Evolutionary conservation across 176 grass and related monocot species (phyloP).

Genomic region (Coix lacrymajobi): DNA sequence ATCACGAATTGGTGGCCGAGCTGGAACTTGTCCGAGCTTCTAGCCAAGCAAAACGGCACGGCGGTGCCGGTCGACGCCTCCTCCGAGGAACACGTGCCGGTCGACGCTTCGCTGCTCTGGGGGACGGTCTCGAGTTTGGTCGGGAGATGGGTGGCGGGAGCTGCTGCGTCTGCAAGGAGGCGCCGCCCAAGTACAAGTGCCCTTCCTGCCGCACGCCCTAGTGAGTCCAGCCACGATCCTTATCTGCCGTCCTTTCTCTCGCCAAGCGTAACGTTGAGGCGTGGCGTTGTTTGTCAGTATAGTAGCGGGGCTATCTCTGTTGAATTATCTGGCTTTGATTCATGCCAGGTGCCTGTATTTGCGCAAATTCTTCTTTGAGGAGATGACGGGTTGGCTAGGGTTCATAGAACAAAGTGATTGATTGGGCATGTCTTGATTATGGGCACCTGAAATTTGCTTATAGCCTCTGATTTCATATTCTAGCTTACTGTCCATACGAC

Average conservation of each 20-base stretch:
- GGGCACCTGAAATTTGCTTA: neutral
- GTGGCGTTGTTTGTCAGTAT: neutral
- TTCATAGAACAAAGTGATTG: neutral
- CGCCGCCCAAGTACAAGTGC: constrained; percentile 89
- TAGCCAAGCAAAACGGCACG: no score
- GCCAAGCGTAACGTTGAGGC: neutral
- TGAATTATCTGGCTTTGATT: neutral
- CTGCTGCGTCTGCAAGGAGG: constrained; percentile 74
- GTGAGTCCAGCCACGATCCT: constrained; percentile 40
- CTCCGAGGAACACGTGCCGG: no score
- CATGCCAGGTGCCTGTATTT: neutral
- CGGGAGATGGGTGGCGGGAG: constrained; percentile 32
- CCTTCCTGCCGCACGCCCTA: constrained; percentile 71
- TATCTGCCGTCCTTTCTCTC: neutral
- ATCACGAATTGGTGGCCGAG: no score
- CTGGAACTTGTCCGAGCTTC: no score
- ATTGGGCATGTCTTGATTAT: neutral
- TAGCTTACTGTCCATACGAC: neutral
- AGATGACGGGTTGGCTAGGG: neutral
- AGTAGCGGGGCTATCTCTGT: neutral
- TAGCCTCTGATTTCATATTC: neutral
- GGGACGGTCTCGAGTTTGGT: neutral
- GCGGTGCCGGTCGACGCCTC: no score
- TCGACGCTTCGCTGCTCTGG: neutral
- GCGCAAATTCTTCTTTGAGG: neutral